phyloP scores from a whole-genome alignment of 208 protist genomes.

The Willaertia magna region DNA sequence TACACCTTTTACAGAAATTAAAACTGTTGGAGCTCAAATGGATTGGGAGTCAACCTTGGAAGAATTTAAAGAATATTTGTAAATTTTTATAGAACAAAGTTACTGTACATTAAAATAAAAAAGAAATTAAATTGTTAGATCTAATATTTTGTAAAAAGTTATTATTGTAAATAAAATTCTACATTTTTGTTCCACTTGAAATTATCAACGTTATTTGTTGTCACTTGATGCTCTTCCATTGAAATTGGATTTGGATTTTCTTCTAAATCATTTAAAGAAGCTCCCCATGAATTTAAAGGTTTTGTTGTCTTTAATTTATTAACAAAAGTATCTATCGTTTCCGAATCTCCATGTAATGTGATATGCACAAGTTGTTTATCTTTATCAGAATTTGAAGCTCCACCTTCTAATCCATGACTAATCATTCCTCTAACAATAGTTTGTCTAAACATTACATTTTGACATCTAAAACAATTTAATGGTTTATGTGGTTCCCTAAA shows the following conservation, averaged over 20 bases:
- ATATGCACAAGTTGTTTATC: background rate
- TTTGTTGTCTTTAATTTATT: background rate
- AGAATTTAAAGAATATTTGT: too few relatives aligned
- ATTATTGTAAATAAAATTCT: background rate
- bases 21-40: too few relatives aligned
- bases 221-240: background rate
- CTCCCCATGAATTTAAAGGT: background rate
- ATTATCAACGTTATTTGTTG: background rate
- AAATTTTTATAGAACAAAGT: too few relatives aligned
- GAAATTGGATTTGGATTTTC: background rate
- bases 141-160: too few relatives aligned
- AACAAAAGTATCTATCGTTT: background rate
- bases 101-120: too few relatives aligned
- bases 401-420: background rate
- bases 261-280: background rate
- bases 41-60: too few relatives aligned
- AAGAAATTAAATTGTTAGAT: too few relatives aligned
- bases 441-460: background rate
- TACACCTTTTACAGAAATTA: too few relatives aligned
- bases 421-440: background rate
- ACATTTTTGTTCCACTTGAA: background rate
- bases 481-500: background rate
- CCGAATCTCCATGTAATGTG: background rate
- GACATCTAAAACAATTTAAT: background rate
- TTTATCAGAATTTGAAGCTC: background rate